These are phyloP conservation scores for Sporisorium exsertum DNA, from an alignment of 1,284 basidiomycete species.

Conservation along the genomic window DNA sequence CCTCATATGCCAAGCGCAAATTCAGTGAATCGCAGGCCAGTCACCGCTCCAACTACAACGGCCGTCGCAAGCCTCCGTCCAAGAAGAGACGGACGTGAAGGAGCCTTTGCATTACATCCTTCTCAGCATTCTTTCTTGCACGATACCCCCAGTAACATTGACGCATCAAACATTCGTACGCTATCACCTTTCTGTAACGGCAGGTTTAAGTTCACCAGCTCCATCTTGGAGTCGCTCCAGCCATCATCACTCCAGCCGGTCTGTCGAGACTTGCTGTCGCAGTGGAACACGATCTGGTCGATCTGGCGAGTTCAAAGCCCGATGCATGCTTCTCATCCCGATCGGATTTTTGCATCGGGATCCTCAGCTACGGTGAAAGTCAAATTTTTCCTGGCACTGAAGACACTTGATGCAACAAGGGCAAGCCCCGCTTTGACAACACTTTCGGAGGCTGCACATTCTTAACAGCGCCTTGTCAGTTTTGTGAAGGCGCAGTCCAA, in stretches of 20 bases:
- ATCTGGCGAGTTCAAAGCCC: neutral
- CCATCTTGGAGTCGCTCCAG: neutral
- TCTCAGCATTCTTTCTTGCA: neutral
- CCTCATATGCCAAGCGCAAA: constrained; percentile 91
- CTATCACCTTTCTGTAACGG: no score
- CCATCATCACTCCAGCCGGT: neutral
- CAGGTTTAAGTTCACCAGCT: no score
- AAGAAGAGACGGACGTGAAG: constrained; percentile 38
- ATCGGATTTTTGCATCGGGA: neutral
- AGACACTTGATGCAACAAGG: neutral
- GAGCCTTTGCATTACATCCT: neutral
- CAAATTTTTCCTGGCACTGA: constrained; percentile 19
- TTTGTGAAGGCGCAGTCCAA: no score
- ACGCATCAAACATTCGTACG: neutral
- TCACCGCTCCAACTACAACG: constrained; percentile 42
- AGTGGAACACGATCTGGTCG: neutral
- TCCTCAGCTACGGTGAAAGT: neutral
- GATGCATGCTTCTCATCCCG: neutral
- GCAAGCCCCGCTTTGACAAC: neutral
- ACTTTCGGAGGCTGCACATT: neutral
- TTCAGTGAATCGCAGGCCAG: constrained; percentile 76
- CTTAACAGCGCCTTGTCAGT: neutral
- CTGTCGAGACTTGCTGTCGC: neutral
- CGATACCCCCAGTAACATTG: constrained; percentile 12
- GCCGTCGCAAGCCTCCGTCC: constrained; percentile 35